These are phyloP conservation scores for Annona cherimola DNA, from an alignment of 164 flowering plant species.

Conservation along the genomic window DNA sequence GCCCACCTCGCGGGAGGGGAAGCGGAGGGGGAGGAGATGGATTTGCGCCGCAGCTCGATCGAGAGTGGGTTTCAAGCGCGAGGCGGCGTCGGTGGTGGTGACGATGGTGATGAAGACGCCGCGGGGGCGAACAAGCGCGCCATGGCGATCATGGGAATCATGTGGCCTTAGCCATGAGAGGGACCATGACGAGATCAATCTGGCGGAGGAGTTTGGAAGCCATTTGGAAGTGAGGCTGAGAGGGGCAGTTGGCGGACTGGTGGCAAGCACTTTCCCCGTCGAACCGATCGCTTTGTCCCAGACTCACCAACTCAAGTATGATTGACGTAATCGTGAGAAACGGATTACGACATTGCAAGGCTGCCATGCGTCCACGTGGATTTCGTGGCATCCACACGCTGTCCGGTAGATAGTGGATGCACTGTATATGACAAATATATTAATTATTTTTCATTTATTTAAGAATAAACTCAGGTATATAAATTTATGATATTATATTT, in stretches of 20 bases:
- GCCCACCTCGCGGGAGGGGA: slow-evolving; percentile 36
- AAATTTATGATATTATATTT: too few relatives aligned
- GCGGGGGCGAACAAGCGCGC: slow-evolving; percentile 36
- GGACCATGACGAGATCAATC: slow-evolving; percentile 22
- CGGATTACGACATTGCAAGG: too few relatives aligned
- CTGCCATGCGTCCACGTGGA: too few relatives aligned
- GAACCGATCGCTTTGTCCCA: too few relatives aligned
- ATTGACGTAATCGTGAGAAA: too few relatives aligned
- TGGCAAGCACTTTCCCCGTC: too few relatives aligned
- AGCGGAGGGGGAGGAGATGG: slow-evolving; percentile 18
- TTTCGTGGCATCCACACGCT: too few relatives aligned
- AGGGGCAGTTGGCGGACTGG: background rate
- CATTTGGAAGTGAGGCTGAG: background rate
- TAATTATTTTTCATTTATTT: too few relatives aligned
- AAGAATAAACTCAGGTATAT: too few relatives aligned
- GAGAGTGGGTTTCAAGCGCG: slow-evolving; percentile 15
- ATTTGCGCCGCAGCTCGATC: slow-evolving; percentile 19
- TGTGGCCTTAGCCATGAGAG: slow-evolving; percentile 26
- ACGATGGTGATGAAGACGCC: slow-evolving; percentile 37
- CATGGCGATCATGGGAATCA: slow-evolving; percentile 51
- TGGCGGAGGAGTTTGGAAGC: slow-evolving; percentile 1
- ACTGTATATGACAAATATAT: too few relatives aligned
- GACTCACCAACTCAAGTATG: too few relatives aligned
- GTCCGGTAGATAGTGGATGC: too few relatives aligned
- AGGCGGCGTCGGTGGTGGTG: slow-evolving; percentile 45